phyloP scores from a whole-genome alignment of 2,329 filamentous ascomycete genomes.

The Colletotrichum nymphaeae region DNA sequence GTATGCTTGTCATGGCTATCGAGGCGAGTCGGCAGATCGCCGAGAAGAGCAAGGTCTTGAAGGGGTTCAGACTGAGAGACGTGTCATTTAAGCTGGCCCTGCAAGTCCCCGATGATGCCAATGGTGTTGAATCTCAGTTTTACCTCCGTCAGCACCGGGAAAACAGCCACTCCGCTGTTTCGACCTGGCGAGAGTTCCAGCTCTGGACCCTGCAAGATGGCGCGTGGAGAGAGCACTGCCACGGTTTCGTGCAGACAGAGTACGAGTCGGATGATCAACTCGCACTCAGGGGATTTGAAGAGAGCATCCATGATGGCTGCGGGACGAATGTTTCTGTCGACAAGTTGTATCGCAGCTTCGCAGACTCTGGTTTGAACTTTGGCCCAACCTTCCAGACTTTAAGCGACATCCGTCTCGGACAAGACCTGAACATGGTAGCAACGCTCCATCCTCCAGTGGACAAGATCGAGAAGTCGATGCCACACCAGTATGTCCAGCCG shows the following conservation, averaged over 20 bases:
- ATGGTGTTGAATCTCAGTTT: constrained; percentile 37
- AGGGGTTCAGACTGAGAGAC: constrained; percentile 38
- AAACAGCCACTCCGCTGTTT: constrained; percentile 30
- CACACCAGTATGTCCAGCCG: constrained; percentile 38
- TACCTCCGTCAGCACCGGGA: constrained; percentile 35
- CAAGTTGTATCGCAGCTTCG: constrained; percentile 34
- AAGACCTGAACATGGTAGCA: constrained; percentile 17
- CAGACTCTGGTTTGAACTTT: constrained; percentile 35
- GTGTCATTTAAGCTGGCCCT: constrained; percentile 38
- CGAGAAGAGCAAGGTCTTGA: constrained; percentile 6
- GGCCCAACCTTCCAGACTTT: constrained; percentile 37
- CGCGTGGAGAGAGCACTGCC: constrained; percentile 42
- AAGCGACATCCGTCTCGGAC: constrained; percentile 22
- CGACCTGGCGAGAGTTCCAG: constrained; percentile 40
- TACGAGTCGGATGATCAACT: constrained; percentile 14
- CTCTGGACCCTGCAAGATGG: constrained; percentile 38
- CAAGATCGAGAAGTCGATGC: constrained; percentile 35
- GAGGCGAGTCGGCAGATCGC: constrained; percentile 36
- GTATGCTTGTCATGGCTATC: constrained; percentile 45
- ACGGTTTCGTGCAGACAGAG: constrained; percentile 39
- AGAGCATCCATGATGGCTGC: neutral
- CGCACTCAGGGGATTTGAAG: neutral
- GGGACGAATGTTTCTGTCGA: constrained; percentile 20
- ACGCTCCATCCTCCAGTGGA: constrained; percentile 15
- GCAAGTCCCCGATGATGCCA: constrained; percentile 31